phyloP scores from a whole-genome alignment of 2,329 filamentous ascomycete species.

The Grosmannia huntii region DNA sequence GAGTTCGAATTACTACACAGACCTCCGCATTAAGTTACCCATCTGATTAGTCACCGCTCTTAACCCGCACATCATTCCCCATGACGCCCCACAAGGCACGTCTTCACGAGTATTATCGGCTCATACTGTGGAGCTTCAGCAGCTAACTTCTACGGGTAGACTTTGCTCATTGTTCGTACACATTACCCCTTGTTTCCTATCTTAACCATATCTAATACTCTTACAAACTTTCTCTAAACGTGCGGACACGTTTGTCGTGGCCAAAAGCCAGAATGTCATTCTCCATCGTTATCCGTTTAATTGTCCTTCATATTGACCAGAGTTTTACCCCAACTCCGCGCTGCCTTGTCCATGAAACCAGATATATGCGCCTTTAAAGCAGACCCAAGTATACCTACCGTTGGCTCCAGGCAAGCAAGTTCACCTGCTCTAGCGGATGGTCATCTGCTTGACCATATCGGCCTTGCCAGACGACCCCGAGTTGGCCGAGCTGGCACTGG shows the following conservation, averaged over 20 bases:
- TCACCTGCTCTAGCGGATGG: constrained; percentile 50
- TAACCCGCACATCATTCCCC: not conserved
- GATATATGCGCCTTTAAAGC: constrained; percentile 5
- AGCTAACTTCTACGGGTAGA: too few relatives aligned
- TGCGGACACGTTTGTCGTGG: not conserved
- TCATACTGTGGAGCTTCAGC: not conserved
- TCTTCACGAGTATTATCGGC: not conserved
- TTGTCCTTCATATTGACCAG: not conserved
- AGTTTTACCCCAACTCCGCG: constrained; percentile 34
- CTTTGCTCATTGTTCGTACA: too few relatives aligned
- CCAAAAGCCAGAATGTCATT: not conserved
- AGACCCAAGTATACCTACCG: constrained; percentile 30
- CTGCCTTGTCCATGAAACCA: constrained; percentile 19
- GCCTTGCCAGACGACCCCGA: constrained; percentile 64
- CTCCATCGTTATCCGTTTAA: not conserved
- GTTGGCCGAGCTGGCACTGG: constrained; percentile 48
- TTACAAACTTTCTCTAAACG: not conserved
- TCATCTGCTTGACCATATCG: constrained; percentile 89
- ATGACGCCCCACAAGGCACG: not conserved
- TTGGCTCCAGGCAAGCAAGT: constrained; percentile 13
- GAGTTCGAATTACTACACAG: constrained; percentile 6
- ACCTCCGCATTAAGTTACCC: constrained; percentile 6
- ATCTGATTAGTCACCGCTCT: not conserved
- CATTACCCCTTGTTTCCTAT: not conserved
- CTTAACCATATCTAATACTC: not conserved